Evolutionary conservation across 176 grass and related monocot species (phyloP).

Genomic region (Poa annua): DNA sequence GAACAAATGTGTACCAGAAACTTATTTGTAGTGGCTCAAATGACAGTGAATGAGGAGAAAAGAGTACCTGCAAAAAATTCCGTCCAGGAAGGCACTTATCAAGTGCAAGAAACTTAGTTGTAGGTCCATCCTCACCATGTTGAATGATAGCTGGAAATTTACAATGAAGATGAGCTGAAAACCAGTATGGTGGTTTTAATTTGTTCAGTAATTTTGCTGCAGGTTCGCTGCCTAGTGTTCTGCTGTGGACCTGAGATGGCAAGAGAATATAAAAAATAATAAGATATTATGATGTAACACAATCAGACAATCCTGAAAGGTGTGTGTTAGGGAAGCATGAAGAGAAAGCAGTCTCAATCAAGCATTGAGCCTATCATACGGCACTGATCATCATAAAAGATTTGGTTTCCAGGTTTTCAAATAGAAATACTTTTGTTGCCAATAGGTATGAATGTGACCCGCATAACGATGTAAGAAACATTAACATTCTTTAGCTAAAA

Average conservation of each 20-base stretch:
- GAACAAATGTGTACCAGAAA: conserved; percentile 28
- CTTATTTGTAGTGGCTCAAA: conserved; percentile 31
- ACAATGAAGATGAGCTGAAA: conserved; percentile 81
- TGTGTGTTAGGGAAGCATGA: conserved; percentile 22
- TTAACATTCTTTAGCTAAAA: background rate
- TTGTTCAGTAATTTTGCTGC: conserved; percentile 81
- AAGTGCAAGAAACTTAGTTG: conserved; percentile 85
- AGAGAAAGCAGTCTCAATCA: conserved; percentile 12
- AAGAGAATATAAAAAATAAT: conserved; percentile 14
- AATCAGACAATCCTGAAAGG: background rate
- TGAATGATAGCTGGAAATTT: conserved; percentile 78
- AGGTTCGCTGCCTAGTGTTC: conserved; percentile 72
- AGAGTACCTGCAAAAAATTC: conserved; percentile 72
- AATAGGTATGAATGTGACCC: background rate
- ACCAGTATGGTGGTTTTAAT: conserved; percentile 82
- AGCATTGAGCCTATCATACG: conserved; percentile 9
- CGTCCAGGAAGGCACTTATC: conserved; percentile 82
- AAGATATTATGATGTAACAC: conserved; percentile 10
- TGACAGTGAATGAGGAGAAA: background rate
- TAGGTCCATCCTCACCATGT: conserved; percentile 65
- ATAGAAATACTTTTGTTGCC: conserved; percentile 29
- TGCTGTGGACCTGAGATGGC: conserved; percentile 62
- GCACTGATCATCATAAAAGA: background rate
- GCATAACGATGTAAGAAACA: conserved; percentile 4
- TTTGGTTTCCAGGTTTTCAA: background rate